phyloP scores from a whole-genome alignment of 352 stramenopile species.

The Phytophthora cajani region DNA sequence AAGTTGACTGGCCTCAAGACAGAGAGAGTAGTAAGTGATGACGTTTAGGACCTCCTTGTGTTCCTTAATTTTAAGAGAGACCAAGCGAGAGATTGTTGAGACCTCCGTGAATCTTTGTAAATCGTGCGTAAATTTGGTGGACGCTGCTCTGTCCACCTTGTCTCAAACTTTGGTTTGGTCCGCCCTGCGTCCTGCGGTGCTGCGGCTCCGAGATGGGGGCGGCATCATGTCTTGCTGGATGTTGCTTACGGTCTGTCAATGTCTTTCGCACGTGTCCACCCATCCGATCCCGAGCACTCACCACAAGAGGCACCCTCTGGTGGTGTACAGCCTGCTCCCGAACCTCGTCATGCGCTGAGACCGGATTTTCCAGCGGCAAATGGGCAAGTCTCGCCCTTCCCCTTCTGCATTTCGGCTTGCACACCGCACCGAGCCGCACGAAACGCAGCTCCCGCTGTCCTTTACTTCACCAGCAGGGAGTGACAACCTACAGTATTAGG shows the following conservation, averaged over 20 bases:
- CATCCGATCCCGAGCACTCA: background rate
- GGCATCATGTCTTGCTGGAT: slow-evolving; percentile 12
- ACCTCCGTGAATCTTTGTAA: slow-evolving; percentile 7
- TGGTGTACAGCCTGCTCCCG: slow-evolving; percentile 10
- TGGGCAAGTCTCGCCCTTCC: slow-evolving; percentile 17
- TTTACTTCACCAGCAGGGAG: slow-evolving; percentile 7
- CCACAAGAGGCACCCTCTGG: slow-evolving; percentile 10
- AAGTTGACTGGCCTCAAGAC: background rate
- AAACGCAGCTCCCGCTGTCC: slow-evolving; percentile 22
- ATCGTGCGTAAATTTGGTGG: background rate
- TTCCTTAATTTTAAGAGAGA: background rate
- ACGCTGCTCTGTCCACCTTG: slow-evolving; percentile 9
- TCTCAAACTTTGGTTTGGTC: slow-evolving; percentile 11
- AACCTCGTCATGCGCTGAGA: background rate
- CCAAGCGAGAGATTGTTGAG: background rate
- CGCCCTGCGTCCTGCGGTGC: slow-evolving; percentile 6
- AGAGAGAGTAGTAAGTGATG: background rate
- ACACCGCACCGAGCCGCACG: slow-evolving; percentile 4
- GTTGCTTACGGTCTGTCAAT: slow-evolving; percentile 9
- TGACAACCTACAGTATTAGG: background rate
- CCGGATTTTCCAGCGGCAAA: slow-evolving; percentile 32
- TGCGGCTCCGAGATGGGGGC: slow-evolving; percentile 3
- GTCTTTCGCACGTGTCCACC: slow-evolving; percentile 13
- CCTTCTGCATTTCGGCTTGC: slow-evolving; percentile 7
- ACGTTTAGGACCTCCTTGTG: background rate